Evolutionary conservation across 768 basidiomycete species (phyloP).

Genomic region (Podaxis rugospora): DNA sequence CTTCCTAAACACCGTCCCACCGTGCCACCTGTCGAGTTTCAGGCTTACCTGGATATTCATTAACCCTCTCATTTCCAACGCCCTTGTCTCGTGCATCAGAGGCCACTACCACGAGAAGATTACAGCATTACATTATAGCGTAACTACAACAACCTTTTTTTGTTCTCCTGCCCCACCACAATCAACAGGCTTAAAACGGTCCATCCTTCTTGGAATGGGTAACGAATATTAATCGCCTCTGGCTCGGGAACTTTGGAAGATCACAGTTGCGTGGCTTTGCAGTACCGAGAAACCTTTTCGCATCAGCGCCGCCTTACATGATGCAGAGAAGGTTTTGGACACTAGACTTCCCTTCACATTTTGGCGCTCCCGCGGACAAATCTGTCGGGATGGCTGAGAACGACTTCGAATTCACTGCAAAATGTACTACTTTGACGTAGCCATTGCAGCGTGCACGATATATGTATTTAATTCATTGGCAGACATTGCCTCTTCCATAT

Average conservation of each 20-base stretch:
- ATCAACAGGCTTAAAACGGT: neutral
- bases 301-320: neutral
- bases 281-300: neutral
- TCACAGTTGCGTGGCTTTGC: neutral
- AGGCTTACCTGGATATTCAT: neutral
- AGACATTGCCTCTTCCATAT: too few relatives aligned
- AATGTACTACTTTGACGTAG: too few relatives aligned
- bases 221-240: neutral
- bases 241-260: constrained; percentile 2
- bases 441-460: too few relatives aligned
- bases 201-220: neutral
- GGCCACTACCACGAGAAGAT: neutral
- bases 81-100: constrained; percentile 5
- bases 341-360: neutral
- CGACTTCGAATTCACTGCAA: too few relatives aligned
- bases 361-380: neutral
- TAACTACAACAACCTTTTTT: neutral
- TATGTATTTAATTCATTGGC: too few relatives aligned
- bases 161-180: neutral
- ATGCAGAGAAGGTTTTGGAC: neutral
- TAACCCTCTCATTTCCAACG: neutral
- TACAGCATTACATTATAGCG: constrained; percentile 4
- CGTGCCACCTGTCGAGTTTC: neutral
- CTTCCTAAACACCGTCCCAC: neutral
- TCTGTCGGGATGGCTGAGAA: too few relatives aligned